Conservation (phyloP, 2,329 filamentous ascomycete genomes). For the Trichoderma koningii region DNA sequence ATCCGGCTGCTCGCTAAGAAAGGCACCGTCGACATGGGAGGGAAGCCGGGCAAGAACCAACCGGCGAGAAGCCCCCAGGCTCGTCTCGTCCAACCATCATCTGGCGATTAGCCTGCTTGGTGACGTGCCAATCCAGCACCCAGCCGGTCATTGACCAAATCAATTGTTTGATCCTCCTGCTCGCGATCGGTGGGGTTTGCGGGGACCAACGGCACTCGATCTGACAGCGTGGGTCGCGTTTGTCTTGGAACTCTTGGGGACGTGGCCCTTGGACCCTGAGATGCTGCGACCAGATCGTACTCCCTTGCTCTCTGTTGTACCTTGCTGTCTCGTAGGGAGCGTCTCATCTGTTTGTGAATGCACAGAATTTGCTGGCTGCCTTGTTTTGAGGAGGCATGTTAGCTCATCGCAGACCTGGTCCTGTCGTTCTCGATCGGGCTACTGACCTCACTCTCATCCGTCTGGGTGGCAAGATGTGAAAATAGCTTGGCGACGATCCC, state of each 20-base stretch:
- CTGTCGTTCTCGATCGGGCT: background rate
- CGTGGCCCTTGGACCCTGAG: constrained; percentile 5
- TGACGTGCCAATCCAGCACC: constrained; percentile 11
- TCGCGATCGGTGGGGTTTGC: constrained; percentile 24
- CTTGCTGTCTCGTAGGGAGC: background rate
- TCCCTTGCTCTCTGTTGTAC: background rate
- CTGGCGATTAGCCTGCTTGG: constrained; percentile 8
- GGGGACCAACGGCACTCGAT: constrained; percentile 19
- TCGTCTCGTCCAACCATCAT: constrained; percentile 4
- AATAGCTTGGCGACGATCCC: constrained; percentile 11
- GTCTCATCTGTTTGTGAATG: background rate
- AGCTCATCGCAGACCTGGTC: background rate
- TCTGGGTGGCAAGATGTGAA: constrained; percentile 3
- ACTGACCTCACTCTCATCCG: background rate
- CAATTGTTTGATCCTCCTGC: background rate
- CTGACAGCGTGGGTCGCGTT: constrained; percentile 17
- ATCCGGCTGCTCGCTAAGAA: background rate
- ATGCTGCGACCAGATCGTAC: background rate
- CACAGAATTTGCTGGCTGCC: background rate
- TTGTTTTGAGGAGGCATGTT: background rate
- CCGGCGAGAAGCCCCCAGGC: constrained; percentile 11
- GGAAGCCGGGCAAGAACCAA: constrained; percentile 1
- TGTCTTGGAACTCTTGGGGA: background rate
- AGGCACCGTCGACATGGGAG: constrained; percentile 2
- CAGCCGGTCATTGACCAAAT: constrained; percentile 4